Base-by-base conservation (phyloP, 176 grass and related monocot genomes). In the Otatea glauca region DNA sequence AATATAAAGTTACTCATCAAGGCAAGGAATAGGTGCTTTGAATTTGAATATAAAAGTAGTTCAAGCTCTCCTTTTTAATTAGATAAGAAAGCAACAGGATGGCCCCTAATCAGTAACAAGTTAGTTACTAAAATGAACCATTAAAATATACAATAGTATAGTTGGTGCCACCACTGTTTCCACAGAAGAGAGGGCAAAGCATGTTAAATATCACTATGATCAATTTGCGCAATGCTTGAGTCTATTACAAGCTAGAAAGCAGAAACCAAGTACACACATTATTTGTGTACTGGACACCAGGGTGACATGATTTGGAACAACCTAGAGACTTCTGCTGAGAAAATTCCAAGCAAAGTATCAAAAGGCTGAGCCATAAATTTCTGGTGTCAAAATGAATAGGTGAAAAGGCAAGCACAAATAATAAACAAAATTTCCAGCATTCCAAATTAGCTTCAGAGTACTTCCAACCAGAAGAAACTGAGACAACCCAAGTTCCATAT, bases 51-150 rank as follows among this genome's bases (percentile, higher is more conserved):
- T 14, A 43, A 78, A 65, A 77, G 47, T 56, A 74, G 25, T 74
- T 41, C 48, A n/a, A 79, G 25, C 50, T 76, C 73, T 47, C 68
- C 35, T 55, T 77, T 69, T n/a, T 67, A 64, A 38, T 68, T 63
- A 69, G 34, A 84, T 66, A 87, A 74, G 29, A 87, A 90, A 61
- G 50, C 32, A 87, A 58, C 34, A 90, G 14, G 60, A 68, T 67
- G 14, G n/a, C 12, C 55, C 11, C 61, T 1, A 29, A 15, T 60
- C 32, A 74, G 9, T 75, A 67, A 84, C 41, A 85, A 44, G 64
- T 8, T 75, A 62, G 49, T 25, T 79, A 70, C 21, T 51, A 85
- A 43, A 58, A 53, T 69, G 5, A 75, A 70, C 18, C 11, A 82
- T 70, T 24, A 70, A 29, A 44, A 9, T 45, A 81, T 54, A 20